Base-by-base conservation (phyloP, 1,139 yeast species). In the Blastobotrys indianensis region DNA sequence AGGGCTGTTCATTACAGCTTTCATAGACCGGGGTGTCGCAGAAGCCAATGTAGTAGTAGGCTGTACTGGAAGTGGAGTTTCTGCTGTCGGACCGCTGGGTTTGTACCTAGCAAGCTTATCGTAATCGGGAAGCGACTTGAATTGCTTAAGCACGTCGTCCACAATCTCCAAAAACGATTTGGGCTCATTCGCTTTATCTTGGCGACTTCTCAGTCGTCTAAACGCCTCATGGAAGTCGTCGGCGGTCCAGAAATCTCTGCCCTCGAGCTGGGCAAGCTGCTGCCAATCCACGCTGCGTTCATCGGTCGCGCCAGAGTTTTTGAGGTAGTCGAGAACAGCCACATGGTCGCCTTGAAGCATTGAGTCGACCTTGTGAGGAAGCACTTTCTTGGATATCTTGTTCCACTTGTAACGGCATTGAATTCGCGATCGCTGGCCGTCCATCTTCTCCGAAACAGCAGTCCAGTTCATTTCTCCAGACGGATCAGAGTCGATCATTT, bases 391-490 rank as follows among this genome's bases (percentile, higher is more conserved):
- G 45, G 79, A 65, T 8, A 88, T 61, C 64, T 87, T 88, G 58
- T 84, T 83, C 96, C 97, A 90, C 64, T 90, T 90, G 67, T 90
- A 90, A 46, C 97, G 78, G 63, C 97, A 90, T 65, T 90, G 97
- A 53, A 90, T 88, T 54, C 97, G 75, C 1, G 95, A 85, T 51
- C 97, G 75, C 1, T 79, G 71, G 2, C 97, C 97, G 36, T 85
- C 82, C 95, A 90, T 87, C 42, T 77, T 70, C 60, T 90, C 97
- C 58, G 94, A 82, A 1, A 90, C 94, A 10, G 80, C 70, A 0
- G 97, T 88, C 97, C 97, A 90, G 62, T 90, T 90, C 42, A 88
- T 79, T 1, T 74, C 66, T 37, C 50, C 63, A 37, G 43, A 54
- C 34, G 60, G 63, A 35, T 57, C 60, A 17, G 51, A 54, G 13